A percentile compares a stretch with the other conserved stretches of the same genome.
These are phyloP conservation scores for Termitomyces titanicus DNA, from an alignment of 768 basidiomycete species.

Conservation along the genomic window DNA sequence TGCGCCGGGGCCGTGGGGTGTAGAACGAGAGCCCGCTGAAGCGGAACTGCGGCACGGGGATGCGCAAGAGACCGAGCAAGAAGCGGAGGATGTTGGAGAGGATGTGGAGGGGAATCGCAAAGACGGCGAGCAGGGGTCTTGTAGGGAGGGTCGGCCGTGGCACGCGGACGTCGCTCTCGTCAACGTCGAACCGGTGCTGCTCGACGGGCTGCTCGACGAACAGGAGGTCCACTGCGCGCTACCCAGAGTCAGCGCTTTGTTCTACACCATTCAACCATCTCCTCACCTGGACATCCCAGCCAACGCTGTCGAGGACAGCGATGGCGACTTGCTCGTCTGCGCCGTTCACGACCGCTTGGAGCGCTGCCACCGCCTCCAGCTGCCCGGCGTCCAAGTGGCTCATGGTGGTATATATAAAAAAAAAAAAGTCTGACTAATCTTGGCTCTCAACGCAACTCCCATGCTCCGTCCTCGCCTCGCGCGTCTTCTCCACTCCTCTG, in stretches of 20 bases:
- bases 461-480: slow-evolving; percentile 15
- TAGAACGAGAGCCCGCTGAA: slow-evolving; percentile 48
- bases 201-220: slow-evolving; percentile 41
- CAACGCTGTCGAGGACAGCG: slow-evolving; percentile 55
- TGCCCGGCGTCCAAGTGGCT: slow-evolving; percentile 17
- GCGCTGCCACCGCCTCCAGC: slow-evolving; percentile 36
- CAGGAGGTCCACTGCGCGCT: slow-evolving; percentile 60
- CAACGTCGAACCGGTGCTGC: slow-evolving; percentile 42
- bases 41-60: slow-evolving; percentile 59
- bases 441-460: not conserved
- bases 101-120: slow-evolving; percentile 59
- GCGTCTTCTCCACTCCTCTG: slow-evolving; percentile 13
- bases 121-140: slow-evolving; percentile 42
- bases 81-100: slow-evolving; percentile 60
- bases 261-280: not conserved
- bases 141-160: slow-evolving; percentile 8
- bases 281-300: slow-evolving; percentile 70
- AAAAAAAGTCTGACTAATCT: not conserved
- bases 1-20: slow-evolving; percentile 32
- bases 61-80: slow-evolving; percentile 61
- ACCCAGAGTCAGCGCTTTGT: not conserved
- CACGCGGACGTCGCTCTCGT: slow-evolving; percentile 38
- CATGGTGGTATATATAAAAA: no score
- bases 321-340: slow-evolving; percentile 60
- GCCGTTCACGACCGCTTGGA: slow-evolving; percentile 56